Conservation (phyloP, 75 land plant genomes). For the Pinus albicaulis region DNA sequence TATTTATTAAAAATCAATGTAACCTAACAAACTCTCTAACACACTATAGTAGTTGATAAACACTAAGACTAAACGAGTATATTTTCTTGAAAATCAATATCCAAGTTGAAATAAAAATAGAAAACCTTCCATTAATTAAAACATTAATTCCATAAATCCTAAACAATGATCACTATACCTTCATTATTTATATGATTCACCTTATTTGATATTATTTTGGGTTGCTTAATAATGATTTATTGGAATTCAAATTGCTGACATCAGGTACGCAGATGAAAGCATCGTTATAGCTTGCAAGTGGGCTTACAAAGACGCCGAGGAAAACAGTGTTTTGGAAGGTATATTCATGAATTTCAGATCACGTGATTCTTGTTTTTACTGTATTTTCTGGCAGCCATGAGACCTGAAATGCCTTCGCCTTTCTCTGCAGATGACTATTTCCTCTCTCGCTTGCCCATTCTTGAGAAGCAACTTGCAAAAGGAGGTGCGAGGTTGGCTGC, state of each 20-base stretch:
- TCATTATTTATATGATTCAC: too few species aligned
- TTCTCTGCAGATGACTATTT: conserved; percentile 55
- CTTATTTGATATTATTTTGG: too few species aligned
- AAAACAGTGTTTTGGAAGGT: conserved; percentile 53
- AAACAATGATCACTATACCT: too few species aligned
- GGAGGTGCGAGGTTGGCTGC: conserved; percentile 57
- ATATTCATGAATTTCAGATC: background rate
- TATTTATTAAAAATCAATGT: too few species aligned
- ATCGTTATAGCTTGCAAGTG: conserved; percentile 63
- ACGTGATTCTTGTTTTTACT: background rate
- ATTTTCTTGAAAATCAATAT: too few species aligned
- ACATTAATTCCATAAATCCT: too few species aligned
- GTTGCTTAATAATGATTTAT: too few species aligned
- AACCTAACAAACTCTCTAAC: too few species aligned
- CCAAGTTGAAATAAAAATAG: too few species aligned
- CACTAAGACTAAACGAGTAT: too few species aligned
- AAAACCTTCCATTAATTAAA: too few species aligned
- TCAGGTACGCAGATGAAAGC: conserved; percentile 67
- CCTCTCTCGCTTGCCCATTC: conserved; percentile 54
- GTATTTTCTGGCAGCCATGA: background rate
- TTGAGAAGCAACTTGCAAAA: conserved; percentile 53
- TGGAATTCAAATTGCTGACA: background rate
- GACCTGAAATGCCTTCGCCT: background rate
- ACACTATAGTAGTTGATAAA: too few species aligned
- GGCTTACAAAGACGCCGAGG: conserved; percentile 55